Conservation (phyloP, 129 eudicot species). For the Flaveria brownii region DNA sequence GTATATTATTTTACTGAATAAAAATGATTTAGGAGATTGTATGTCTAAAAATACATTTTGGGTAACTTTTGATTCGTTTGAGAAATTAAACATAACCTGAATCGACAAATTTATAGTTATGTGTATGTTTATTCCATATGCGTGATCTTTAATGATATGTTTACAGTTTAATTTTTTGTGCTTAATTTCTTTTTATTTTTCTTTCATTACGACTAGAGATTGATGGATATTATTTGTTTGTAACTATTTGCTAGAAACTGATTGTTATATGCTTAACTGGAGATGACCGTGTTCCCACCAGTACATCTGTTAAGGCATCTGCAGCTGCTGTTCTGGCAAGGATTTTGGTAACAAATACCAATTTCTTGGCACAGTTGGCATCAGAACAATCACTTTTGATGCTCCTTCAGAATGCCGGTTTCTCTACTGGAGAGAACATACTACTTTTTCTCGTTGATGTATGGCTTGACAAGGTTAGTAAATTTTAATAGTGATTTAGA, state of each 20-base stretch:
- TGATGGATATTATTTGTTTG: slow-evolving; percentile 21
- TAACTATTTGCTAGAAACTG: slow-evolving; percentile 63
- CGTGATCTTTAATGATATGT: background rate
- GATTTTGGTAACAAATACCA: slow-evolving; percentile 79
- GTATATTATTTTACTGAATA: background rate
- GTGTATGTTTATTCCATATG: background rate
- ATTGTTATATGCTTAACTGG: slow-evolving; percentile 79
- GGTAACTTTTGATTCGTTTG: background rate
- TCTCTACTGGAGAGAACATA: slow-evolving; percentile 71
- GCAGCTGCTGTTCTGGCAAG: slow-evolving; percentile 86
- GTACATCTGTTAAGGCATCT: slow-evolving; percentile 82
- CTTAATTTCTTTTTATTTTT: slow-evolving; percentile 2
- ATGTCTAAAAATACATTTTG: slow-evolving; percentile 11
- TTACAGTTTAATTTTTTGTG: background rate
- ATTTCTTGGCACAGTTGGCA: slow-evolving; percentile 81
- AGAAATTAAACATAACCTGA: background rate
- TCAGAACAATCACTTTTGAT: slow-evolving; percentile 66
- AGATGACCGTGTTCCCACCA: slow-evolving; percentile 76
- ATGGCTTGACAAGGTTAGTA: slow-evolving; percentile 94
- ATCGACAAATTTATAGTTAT: background rate
- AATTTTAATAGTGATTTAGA: background rate
- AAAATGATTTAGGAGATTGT: background rate
- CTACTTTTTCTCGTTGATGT: slow-evolving; percentile 93
- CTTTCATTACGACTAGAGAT: background rate
- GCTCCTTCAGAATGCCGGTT: slow-evolving; percentile 78